Conservation (phyloP, 1,284 basidiomycete species). For the Amylostereum areolatum region DNA sequence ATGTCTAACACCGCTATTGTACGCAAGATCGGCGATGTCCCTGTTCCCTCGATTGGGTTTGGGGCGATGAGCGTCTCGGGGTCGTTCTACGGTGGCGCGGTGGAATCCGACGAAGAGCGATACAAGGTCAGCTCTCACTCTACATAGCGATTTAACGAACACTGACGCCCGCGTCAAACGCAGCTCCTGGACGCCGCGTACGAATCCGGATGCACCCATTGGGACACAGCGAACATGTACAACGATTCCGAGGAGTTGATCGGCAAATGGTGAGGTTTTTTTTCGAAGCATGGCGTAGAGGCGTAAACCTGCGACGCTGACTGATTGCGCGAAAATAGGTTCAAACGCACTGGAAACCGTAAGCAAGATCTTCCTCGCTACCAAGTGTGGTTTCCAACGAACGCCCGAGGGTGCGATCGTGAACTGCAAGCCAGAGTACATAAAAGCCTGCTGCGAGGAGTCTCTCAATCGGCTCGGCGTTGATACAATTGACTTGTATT, state of each 20-base stretch:
- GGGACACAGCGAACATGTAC: conserved; percentile 27
- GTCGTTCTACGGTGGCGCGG: conserved; percentile 18
- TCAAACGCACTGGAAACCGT: conserved; percentile 31
- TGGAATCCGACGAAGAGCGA: conserved; percentile 19
- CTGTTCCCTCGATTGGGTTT: conserved; percentile 21
- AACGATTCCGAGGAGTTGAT: conserved; percentile 20
- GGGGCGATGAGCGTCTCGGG: conserved; percentile 24
- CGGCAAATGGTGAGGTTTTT: conserved; percentile 22
- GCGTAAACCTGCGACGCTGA: too few relatives aligned
- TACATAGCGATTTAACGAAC: not conserved
- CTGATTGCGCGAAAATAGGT: conserved; percentile 16
- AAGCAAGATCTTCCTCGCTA: conserved; percentile 40
- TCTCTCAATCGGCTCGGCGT: conserved; percentile 30
- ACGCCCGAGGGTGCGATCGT: conserved; percentile 1
- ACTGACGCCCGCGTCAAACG: not conserved
- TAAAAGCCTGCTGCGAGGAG: conserved; percentile 21
- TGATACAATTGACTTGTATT: conserved; percentile 33
- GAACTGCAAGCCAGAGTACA: conserved; percentile 22
- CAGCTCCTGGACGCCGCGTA: conserved; percentile 23
- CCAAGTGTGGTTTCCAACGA: conserved; percentile 32
- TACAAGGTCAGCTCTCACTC: conserved; percentile 15
- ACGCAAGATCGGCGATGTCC: conserved; percentile 17
- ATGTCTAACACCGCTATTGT: conserved; percentile 12
- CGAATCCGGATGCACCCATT: conserved; percentile 21
- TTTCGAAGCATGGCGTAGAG: too few relatives aligned